phyloP scores from a whole-genome alignment of 345 rosid species.

The Gynandropsis gynandra region DNA sequence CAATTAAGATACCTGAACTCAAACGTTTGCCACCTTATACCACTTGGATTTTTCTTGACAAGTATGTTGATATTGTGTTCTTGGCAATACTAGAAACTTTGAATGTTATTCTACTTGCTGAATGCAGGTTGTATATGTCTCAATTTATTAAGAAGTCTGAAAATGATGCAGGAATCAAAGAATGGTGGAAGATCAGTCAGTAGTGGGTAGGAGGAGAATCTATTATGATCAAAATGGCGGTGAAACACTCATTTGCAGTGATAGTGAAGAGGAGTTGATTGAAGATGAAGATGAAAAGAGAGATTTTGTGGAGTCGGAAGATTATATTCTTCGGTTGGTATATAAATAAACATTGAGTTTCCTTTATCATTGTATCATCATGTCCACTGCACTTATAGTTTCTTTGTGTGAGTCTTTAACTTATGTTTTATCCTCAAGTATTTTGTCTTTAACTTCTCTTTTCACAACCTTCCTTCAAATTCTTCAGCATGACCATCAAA shows the following conservation, averaged over 20 bases:
- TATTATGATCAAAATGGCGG: conserved; percentile 96
- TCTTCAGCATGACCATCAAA: conserved; percentile 70
- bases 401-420: conserved; percentile 7
- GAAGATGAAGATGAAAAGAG: conserved; percentile 87
- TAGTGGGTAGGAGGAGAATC: conserved; percentile 93
- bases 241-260: conserved; percentile 99
- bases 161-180: conserved; percentile 79
- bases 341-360: conserved; percentile 21
- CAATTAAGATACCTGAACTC: conserved; percentile 65
- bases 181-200: conserved; percentile 99
- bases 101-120: not conserved
- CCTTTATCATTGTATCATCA: not conserved
- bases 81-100: too few relatives aligned
- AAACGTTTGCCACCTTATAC: conserved; percentile 92
- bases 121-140: not conserved
- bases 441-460: not conserved
- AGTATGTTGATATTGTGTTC: conserved; percentile 40
- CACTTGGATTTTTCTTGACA: conserved; percentile 91
- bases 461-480: conserved; percentile 13
- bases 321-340: conserved; percentile 85
- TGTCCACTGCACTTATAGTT: conserved; percentile 8
- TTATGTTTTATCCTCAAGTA: conserved; percentile 9
- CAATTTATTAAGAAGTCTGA: not conserved
- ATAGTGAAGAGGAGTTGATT: conserved; percentile 85
- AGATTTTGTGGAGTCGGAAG: conserved; percentile 72